phyloP scores from a whole-genome alignment of 345 rosid species.

The Erysimum cheiranthoides region DNA sequence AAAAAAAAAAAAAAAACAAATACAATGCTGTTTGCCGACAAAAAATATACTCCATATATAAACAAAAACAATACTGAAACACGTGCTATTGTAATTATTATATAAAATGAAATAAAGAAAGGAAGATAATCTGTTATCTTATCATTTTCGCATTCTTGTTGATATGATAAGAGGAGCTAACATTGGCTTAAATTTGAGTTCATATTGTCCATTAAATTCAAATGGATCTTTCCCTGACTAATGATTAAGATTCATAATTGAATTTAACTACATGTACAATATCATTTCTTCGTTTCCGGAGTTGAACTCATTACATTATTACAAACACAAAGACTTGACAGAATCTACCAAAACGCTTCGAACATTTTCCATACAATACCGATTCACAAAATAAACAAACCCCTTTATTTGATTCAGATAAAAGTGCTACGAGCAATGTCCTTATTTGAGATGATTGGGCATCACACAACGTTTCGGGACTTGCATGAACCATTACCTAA shows the following conservation, averaged over 20 bases:
- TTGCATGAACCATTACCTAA: not conserved
- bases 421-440: conserved; percentile 11
- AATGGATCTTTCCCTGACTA: not conserved
- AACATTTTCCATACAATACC: not conserved
- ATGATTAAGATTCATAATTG: not conserved
- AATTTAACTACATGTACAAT: not conserved
- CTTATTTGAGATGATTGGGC: conserved; percentile 21
- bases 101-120: not conserved
- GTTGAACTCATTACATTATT: conserved; percentile 2
- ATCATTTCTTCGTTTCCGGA: not conserved
- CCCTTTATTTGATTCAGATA: conserved; percentile 20
- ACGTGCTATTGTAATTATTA: conserved; percentile 10
- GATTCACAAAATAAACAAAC: conserved; percentile 16
- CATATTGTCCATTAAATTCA: not conserved
- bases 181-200: not conserved
- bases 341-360: not conserved
- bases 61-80: not conserved
- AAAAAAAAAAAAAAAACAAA: not conserved
- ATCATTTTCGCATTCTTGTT: conserved; percentile 24
- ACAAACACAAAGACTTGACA: conserved; percentile 13
- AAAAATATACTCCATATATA: not conserved
- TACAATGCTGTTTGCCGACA: conserved; percentile 1
- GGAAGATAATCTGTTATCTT: conserved; percentile 1
- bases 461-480: conserved; percentile 1
- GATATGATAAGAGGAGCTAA: conserved; percentile 2